These are phyloP conservation scores for Mucor indicus DNA, from an alignment of 371 early-diverging fungal species.

Conservation along the genomic window DNA sequence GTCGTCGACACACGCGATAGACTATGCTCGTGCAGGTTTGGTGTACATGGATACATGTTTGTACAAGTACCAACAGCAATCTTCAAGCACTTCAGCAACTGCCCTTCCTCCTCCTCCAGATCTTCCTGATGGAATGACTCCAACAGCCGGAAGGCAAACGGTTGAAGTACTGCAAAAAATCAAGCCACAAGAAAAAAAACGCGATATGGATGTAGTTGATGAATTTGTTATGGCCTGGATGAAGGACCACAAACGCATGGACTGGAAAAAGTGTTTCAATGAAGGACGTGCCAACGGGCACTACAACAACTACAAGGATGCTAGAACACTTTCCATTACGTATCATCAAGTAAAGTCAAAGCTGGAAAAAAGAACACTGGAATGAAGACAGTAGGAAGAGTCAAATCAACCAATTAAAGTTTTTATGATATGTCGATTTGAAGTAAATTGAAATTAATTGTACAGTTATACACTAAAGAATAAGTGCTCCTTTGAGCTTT, in stretches of 20 bases:
- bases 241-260: constrained; percentile 9
- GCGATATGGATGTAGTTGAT: constrained; percentile 5
- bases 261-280: constrained; percentile 6
- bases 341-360: constrained; percentile 7
- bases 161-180: constrained; percentile 4
- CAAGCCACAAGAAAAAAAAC: constrained; percentile 5
- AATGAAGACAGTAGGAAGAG: constrained; percentile 3
- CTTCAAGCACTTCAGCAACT: constrained; percentile 6
- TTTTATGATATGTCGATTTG: neutral
- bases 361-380: constrained; percentile 6
- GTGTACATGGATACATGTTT: constrained; percentile 6
- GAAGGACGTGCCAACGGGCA: constrained; percentile 6
- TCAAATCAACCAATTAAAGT: constrained; percentile 1
- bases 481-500: constrained; percentile 3
- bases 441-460: constrained; percentile 4
- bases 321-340: constrained; percentile 5
- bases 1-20: constrained; percentile 1
- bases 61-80: constrained; percentile 8
- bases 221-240: constrained; percentile 2
- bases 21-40: constrained; percentile 7
- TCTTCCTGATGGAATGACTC: constrained; percentile 4
- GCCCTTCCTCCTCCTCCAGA: constrained; percentile 6
- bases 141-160: constrained; percentile 3
- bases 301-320: constrained; percentile 5
- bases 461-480: constrained; percentile 4